These are phyloP conservation scores for Echites panduratus DNA, from an alignment of 257 asterid genomes.

Conservation along the genomic window DNA sequence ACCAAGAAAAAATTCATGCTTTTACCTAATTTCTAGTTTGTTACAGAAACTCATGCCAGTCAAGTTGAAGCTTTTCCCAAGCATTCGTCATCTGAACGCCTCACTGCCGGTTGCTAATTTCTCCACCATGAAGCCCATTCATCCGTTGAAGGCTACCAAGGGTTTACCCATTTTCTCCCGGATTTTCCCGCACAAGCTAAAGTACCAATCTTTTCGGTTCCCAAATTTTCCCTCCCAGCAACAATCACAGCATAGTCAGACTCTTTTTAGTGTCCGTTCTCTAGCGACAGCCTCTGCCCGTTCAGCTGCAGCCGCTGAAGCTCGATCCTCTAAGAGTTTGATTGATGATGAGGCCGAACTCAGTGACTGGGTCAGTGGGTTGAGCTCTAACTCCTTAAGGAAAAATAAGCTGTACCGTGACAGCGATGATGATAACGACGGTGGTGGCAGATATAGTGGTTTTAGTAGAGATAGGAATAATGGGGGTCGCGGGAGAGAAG, in stretches of 20 bases:
- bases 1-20: background rate
- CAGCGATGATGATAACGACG: constrained; percentile 47
- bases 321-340: constrained; percentile 56
- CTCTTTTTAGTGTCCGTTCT: constrained; percentile 18
- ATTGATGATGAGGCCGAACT: constrained; percentile 93
- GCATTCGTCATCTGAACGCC: constrained; percentile 26
- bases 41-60: constrained; percentile 27
- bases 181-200: constrained; percentile 55
- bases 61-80: constrained; percentile 37
- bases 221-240: constrained; percentile 20
- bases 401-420: constrained; percentile 58
- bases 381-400: constrained; percentile 52
- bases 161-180: constrained; percentile 49
- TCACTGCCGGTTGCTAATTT: constrained; percentile 22
- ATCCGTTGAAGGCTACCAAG: constrained; percentile 12
- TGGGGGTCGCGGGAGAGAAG: constrained; percentile 17
- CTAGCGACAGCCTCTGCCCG: constrained; percentile 39
- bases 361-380: constrained; percentile 86
- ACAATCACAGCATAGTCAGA: constrained; percentile 9
- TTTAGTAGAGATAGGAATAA: constrained; percentile 18
- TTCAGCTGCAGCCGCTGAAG: constrained; percentile 24
- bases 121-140: constrained; percentile 25
- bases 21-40: background rate
- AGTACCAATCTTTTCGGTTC: constrained; percentile 28
- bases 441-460: constrained; percentile 17